Base-by-base conservation (phyloP, 73 alveolate species). In the Paramecium biaurelia region DNA sequence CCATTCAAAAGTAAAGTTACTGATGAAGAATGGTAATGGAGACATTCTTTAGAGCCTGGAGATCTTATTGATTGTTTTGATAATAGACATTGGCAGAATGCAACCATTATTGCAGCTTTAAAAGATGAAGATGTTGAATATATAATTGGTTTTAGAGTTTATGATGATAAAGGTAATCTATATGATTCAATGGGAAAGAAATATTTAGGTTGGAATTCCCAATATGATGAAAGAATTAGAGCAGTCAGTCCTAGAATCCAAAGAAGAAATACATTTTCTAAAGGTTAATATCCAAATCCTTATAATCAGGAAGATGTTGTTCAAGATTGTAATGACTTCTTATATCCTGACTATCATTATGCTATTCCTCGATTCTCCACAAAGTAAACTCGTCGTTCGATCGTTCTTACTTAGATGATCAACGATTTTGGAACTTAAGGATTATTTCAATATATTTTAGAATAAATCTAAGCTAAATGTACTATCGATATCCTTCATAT, bases 221-320 rank as follows among this genome's bases (percentile, higher is more conserved):
- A 92, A 82, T 97, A 86, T 56, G 99, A 97, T 92, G 99, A 97
- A 79, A 93, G 98, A 95, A 47, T 97, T 57, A 85, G 97, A 28
- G 95, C 94, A 43, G 82, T 57, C 26, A 85, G 93, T 56, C 98
- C 99, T 11, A 88, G 98, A 47, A 92, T 97, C 18, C 32, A 93
- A 28, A 92, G 63, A 76, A 23, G 2, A 70, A 53, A 47, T 24
- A 21, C 56, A 11, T 23, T 67, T 18, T 37, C 76, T 43, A 70
- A 70, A 38, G 72, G 84, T 12, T 10, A 68, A 63, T 7, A 21
- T 23, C 43, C 93, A 1, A 38, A 28, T n/a, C 45, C 32, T 12
- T 30, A 70, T 12, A 12, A 34, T 30, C 6, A 23, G 10, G 98
- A 95, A 23, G 93, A 86, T 43, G 38, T 67, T 8, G 56, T 95